Evolutionary conservation across 1,139 yeast genomes (phyloP).

Genomic region (Blastobotrys raffinosifermentans): DNA sequence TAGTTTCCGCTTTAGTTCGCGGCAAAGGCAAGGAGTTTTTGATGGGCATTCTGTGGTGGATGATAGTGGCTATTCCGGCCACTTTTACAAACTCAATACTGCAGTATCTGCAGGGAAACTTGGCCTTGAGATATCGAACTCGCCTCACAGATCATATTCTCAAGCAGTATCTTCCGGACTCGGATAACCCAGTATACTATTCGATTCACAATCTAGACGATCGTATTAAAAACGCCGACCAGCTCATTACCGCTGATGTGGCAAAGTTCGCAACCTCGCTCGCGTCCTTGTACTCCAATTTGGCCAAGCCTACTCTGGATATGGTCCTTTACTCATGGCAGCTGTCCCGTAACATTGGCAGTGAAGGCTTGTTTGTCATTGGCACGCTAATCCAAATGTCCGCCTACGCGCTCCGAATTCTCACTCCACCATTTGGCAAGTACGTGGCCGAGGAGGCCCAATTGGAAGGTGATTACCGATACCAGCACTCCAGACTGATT

Average conservation of each 20-base stretch:
- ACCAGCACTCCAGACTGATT: conserved; percentile 75
- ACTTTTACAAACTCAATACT: conserved; percentile 71
- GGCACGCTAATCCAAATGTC: conserved; percentile 81
- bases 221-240: conserved; percentile 71
- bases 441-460: conserved; percentile 73
- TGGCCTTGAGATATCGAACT: conserved; percentile 60
- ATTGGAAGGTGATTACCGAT: conserved; percentile 79
- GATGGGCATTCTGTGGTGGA: conserved; percentile 66
- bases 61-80: conserved; percentile 83
- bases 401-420: conserved; percentile 61
- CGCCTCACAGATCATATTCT: conserved; percentile 61
- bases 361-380: conserved; percentile 76
- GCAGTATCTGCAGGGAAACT: conserved; percentile 61
- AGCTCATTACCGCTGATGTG: conserved; percentile 73
- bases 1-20: conserved; percentile 77
- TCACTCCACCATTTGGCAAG: conserved; percentile 88
- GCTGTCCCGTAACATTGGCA: conserved; percentile 66
- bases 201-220: conserved; percentile 53
- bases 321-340: conserved; percentile 77
- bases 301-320: conserved; percentile 80
- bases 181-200: conserved; percentile 39
- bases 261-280: conserved; percentile 67
- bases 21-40: conserved; percentile 63
- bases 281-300: conserved; percentile 76
- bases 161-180: conserved; percentile 57